Conservation (phyloP, 768 basidiomycete species). For the Russula sp. region DNA sequence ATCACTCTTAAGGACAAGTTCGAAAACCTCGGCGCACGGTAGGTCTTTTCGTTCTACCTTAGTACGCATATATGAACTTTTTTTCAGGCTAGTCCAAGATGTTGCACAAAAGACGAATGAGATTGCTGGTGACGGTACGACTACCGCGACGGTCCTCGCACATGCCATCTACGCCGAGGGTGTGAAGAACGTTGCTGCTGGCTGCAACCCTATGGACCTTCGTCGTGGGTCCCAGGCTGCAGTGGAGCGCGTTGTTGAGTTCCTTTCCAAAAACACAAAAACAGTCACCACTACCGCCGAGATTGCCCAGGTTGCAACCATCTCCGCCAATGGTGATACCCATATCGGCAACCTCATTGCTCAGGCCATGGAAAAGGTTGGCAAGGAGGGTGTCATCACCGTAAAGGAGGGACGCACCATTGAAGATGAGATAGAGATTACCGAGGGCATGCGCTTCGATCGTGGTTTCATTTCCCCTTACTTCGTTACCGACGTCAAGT, state of each 20-base stretch:
- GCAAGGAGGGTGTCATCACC: conserved; percentile 99
- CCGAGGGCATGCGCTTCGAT: conserved; percentile 99
- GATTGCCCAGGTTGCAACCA: conserved; percentile 97
- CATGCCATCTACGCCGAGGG: conserved; percentile 98
- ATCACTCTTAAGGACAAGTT: conserved; percentile 96
- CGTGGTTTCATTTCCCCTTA: conserved; percentile 97
- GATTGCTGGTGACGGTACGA: conserved; percentile 95
- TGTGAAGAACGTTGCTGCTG: conserved; percentile 98
- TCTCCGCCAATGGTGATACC: conserved; percentile 61
- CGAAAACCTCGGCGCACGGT: conserved; percentile 98
- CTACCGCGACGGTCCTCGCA: conserved; percentile 94
- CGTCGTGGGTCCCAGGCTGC: conserved; percentile 97
- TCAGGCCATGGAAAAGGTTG: conserved; percentile 99
- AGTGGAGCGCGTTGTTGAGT: conserved; percentile 86
- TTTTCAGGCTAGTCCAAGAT: conserved; percentile 78
- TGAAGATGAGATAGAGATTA: conserved; percentile 98
- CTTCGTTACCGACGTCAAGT: conserved; percentile 97
- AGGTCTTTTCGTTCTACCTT: conserved; percentile 29
- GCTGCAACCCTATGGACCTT: conserved; percentile 99
- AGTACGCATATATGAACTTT: conserved; percentile 5
- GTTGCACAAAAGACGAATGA: conserved; percentile 97
- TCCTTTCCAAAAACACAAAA: conserved; percentile 81
- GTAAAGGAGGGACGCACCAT: conserved; percentile 99
- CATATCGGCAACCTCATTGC: conserved; percentile 95
- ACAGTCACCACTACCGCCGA: conserved; percentile 96